phyloP scores from a whole-genome alignment of 805 yeast species.

The Candida quercuum region DNA sequence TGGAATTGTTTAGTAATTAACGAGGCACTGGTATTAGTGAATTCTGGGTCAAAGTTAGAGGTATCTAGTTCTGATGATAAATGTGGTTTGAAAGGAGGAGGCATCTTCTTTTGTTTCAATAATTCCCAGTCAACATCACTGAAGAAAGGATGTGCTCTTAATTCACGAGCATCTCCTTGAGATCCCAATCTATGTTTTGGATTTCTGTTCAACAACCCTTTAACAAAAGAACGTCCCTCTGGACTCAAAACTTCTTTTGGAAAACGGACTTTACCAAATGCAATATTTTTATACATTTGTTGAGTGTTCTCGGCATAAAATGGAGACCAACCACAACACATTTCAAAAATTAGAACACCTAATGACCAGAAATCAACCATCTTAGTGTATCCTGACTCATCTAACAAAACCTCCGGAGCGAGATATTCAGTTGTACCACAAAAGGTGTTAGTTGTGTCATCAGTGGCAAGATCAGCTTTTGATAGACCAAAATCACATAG shows the following conservation, averaged over 20 bases:
- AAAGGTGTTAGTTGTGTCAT: constrained; percentile 89
- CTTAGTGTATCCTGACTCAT: constrained; percentile 94
- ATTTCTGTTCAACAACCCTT: constrained; percentile 90
- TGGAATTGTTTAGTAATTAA: constrained; percentile 63
- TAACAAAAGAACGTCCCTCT: constrained; percentile 93
- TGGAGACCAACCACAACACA: constrained; percentile 99
- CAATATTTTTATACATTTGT: constrained; percentile 98
- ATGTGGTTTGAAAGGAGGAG: constrained; percentile 97
- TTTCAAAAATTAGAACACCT: constrained; percentile 94
- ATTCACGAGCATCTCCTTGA: constrained; percentile 84
- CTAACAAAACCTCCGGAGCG: constrained; percentile 94
- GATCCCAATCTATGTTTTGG: constrained; percentile 95
- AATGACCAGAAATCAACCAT: constrained; percentile 99
- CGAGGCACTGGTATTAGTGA: constrained; percentile 87
- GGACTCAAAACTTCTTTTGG: constrained; percentile 92
- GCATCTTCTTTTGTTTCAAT: constrained; percentile 70
- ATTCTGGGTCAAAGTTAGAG: constrained; percentile 96
- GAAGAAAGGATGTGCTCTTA: constrained; percentile 89
- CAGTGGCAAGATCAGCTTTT: constrained; percentile 81
- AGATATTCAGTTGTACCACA: constrained; percentile 98
- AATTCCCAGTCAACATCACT: constrained; percentile 87
- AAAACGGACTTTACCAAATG: constrained; percentile 95
- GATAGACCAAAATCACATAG: constrained; percentile 96
- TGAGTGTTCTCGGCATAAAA: constrained; percentile 97
- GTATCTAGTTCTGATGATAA: constrained; percentile 88